Evolutionary conservation across 176 grass and related monocot species (phyloP), one percentile per base, ranked within the genome.

Genomic region (Avena eriantha): DNA sequence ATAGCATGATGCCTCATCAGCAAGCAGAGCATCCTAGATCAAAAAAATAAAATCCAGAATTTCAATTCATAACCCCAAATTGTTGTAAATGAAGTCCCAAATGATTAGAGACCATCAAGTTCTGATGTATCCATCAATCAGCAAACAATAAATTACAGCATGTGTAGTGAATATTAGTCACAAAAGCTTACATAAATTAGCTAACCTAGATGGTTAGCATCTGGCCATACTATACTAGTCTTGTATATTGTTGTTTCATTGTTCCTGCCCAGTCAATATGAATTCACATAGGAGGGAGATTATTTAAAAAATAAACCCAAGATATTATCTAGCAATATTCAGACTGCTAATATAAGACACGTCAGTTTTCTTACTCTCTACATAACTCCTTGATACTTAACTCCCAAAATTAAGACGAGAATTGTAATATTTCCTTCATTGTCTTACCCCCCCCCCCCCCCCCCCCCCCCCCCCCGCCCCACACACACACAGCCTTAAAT

Each of bases 1-100:
- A 98, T 46, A 98, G 61, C 36, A 95, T 81, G 18, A 90, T 17
- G 89, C 89, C 80, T 98, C 89, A 33, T 83, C 93, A 85, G 91
- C 85, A 19, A 80, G 41, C 33, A 93, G 91, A 83, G 87, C 90
- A 35, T 87, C 91, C 87, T 93, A 83, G 10, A 67, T 90, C 34
- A 17, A 54, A 56, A 45, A 46, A 82, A 29, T 29, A 29, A 22
- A 15, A 81, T 60, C n/a, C n/a, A 79, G 35, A 19, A 26, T 39
- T 77, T 83, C 73, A 86, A 78, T 56, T 21, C 9, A 6, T 55
- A 34, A 29, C 26, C 3, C 23, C 23, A 29, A 29, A 54, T 74
- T 74, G n/a, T 8, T 8, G 1, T 76, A 53, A 76, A 76, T 26
- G 16, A 76, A 76, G 23, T 53, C 3, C 43, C 22, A 33, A 19